Evolutionary conservation across 495 filamentous ascomycete species (phyloP).

Genomic region (Apiosordaria backusii): DNA sequence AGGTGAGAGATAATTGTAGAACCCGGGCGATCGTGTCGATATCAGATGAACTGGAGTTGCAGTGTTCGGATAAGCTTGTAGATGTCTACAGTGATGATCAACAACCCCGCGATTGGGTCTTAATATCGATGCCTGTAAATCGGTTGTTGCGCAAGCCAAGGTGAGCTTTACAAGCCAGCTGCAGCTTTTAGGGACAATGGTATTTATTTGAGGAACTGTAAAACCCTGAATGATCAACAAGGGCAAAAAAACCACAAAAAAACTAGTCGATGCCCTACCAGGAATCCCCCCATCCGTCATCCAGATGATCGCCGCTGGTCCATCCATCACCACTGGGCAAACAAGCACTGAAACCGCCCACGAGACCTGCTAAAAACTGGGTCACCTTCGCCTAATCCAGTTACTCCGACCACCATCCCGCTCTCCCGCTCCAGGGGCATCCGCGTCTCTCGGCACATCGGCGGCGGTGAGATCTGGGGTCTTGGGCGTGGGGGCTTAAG

Average conservation of each 20-base stretch:
- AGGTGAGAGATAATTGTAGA: background rate
- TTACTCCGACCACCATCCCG: conserved; percentile 6
- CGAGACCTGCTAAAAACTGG: conserved; percentile 17
- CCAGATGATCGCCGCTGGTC: background rate
- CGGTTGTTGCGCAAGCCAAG: background rate
- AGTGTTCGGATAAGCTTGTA: background rate
- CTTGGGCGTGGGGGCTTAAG: background rate
- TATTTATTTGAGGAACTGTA: background rate
- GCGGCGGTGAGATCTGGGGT: background rate
- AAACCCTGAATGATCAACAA: conserved; percentile 2
- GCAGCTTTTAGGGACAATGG: background rate
- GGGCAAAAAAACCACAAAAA: background rate
- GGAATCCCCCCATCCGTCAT: background rate
- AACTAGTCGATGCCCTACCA: background rate
- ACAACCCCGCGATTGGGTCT: background rate
- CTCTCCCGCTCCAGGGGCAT: background rate
- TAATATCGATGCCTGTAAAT: background rate
- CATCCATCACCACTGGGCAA: background rate
- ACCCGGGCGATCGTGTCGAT: background rate
- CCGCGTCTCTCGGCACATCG: background rate
- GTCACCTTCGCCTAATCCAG: background rate
- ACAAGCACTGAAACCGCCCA: conserved; percentile 5
- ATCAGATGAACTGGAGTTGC: background rate
- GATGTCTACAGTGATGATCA: too few species aligned
- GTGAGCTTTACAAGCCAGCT: background rate